Evolutionary conservation across 2,329 filamentous ascomycete genomes (phyloP), one percentile per base, ranked within the genome.

Genomic region (Sclerotinia subarctica): DNA sequence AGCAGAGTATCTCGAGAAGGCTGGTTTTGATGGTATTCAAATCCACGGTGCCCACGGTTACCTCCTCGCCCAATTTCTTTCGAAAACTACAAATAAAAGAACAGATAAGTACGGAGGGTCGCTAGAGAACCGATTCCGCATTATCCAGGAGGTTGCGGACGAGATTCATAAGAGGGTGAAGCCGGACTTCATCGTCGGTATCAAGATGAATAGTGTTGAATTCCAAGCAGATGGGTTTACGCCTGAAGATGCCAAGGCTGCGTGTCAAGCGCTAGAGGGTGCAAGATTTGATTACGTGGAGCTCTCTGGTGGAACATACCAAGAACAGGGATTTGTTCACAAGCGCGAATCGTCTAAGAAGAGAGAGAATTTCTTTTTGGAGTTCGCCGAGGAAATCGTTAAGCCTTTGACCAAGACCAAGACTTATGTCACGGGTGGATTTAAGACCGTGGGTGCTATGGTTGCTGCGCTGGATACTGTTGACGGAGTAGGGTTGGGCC

Each of bases 291-390:
- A 92, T 77, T 91, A 90, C 71, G 78, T 92, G 2, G 89, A 92
- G 77, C 82, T 92, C 35, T 87, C 84, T 24, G 90, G 89, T 0
- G 89, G 90, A 0, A 84, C 78, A 0, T 88, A 86, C 70, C 83
- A 88, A 71, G 77, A 86, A 67, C 81, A 86, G 7, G 74, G 69
- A 0, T 75, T 76, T 46, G 68, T 24, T 11, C 72, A 75, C 58
- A 74, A 74, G 53, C 70, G 72, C 63, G 80, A 81, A 26, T 81
- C 85, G 2, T 72, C 76, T 64, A 68, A 70, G 56, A 83, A 83
- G 1, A 82, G 88, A 11, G 88, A 91, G 73, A 86, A 87, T 0
- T 91, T 89, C 79, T 91, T 92, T 78, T 78, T 90, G 1, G 86
- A 90, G 54, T 91, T 90, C 70, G 86, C 86, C 1, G 79, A 81